Base-by-base conservation (phyloP, 2,329 filamentous ascomycete species). In the Pseudogymnoascus sp. region DNA sequence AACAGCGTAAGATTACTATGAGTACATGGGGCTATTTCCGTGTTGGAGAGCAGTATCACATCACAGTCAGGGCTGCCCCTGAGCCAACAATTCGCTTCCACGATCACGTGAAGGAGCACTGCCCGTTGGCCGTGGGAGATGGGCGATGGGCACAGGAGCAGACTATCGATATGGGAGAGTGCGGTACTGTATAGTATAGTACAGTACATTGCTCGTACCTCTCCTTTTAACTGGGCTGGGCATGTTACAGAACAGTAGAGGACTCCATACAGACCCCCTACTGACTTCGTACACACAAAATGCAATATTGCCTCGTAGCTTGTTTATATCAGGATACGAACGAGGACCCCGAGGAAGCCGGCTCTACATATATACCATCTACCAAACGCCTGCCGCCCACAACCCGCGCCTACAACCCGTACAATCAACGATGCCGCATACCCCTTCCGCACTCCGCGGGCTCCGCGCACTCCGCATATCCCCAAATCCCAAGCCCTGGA, bases 1-100 rank as follows among this genome's bases (percentile, higher is more conserved):
- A 50, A 50, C 44, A 50, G 44, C 21, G 44, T 50, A 50, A 50
- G 44, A 50, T 50, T 50, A 50, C 44, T 26, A 23, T 50, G 44
- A 50, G 44, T 50, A 28, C 42, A 28, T 50, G 21, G 44, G 23
- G 44, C 23, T 17, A 53, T 53, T 28, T 53, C 23, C 23, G 44
- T 53, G 44, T 53, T 53, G 44, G 44, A 53, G 44, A 31, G 15
- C 44, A 31, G 44, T 53, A 53, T 53, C 26, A 53, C 47, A 31
- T n/a, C n/a, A n/a, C n/a, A n/a, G n/a, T n/a, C n/a, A n/a, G n/a
- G n/a, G 47, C 31, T 53, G 23, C 47, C 47, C 47, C 47, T 53
- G 26, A 53, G 23, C 15, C 9, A 33, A 2, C 40, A 21, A 26
- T 19, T 26, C 21, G 21, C 21, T 47, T 26, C 42, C 5, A 8